Evolutionary conservation across 2,329 filamentous ascomycete species (phyloP).

Genomic region (Colletotrichum tropicicola): DNA sequence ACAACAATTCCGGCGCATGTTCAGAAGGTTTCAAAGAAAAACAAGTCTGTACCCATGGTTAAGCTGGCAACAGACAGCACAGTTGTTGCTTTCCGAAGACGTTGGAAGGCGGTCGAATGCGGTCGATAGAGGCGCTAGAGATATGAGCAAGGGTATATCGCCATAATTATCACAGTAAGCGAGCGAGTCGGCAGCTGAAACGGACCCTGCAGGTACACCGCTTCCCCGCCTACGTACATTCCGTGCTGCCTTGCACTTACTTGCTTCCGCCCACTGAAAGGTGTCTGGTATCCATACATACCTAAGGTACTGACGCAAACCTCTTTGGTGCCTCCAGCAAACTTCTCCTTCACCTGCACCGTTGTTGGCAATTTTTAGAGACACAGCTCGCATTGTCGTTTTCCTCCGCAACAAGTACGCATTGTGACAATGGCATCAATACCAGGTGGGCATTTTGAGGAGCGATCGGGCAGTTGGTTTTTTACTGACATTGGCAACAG

Average conservation of each 20-base stretch:
- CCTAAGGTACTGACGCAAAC: slow-evolving; percentile 29
- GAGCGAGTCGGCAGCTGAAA: slow-evolving; percentile 28
- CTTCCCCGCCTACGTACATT: slow-evolving; percentile 27
- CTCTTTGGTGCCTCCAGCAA: slow-evolving; percentile 30
- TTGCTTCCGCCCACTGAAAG: slow-evolving; percentile 5
- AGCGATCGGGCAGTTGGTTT: slow-evolving; percentile 1
- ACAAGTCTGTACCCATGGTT: too few species aligned
- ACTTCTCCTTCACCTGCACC: slow-evolving; percentile 19
- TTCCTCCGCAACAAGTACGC: slow-evolving; percentile 25
- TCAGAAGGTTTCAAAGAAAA: not conserved
- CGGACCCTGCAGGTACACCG: slow-evolving; percentile 31
- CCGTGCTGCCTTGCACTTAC: slow-evolving; percentile 21
- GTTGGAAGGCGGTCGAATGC: slow-evolving; percentile 16
- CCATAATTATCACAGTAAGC: not conserved
- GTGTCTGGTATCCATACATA: not conserved
- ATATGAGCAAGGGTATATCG: slow-evolving; percentile 6
- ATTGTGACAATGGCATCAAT: slow-evolving; percentile 59
- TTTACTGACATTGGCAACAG: slow-evolving; percentile 54
- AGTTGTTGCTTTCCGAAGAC: not conserved
- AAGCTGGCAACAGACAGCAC: not conserved
- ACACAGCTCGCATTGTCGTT: not conserved
- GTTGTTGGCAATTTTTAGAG: slow-evolving; percentile 2
- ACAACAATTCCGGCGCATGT: too few species aligned
- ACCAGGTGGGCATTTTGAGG: slow-evolving; percentile 50
- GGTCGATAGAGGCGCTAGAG: not conserved